Percentiles rank a stretch among this genome's conserved stretches.
These are phyloP conservation scores for Lolium rigidum DNA, from an alignment of 176 grass and related monocot genomes.

Conservation along the genomic window DNA sequence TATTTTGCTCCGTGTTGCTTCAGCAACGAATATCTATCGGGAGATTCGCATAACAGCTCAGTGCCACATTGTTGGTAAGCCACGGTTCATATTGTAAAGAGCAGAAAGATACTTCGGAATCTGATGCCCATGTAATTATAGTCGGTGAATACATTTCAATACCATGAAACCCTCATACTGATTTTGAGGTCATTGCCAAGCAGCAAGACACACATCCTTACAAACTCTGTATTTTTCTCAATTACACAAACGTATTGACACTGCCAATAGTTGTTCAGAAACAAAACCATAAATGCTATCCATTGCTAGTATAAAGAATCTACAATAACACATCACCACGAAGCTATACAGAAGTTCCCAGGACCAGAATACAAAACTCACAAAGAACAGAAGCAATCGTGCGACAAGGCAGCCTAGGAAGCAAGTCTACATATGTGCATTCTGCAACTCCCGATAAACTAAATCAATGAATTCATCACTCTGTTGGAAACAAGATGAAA, in stretches of 20 bases:
- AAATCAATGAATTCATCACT: conserved; percentile 77
- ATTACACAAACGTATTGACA: conserved; percentile 31
- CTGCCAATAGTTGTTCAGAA: conserved; percentile 13
- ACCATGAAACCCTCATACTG: no score
- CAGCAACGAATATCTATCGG: no score
- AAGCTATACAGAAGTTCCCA: conserved; percentile 51
- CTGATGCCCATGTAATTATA: no score
- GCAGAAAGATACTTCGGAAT: no score
- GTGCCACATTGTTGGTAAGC: no score
- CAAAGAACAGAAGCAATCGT: background rate
- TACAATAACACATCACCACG: conserved; percentile 35
- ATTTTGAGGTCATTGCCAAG: background rate
- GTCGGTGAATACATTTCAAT: no score
- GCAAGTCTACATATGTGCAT: conserved; percentile 54
- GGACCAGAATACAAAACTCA: conserved; percentile 44
- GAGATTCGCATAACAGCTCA: no score
- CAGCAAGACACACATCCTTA: conserved; percentile 3
- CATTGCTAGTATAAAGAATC: conserved; percentile 33
- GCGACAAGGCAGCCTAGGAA: background rate
- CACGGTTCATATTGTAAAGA: no score
- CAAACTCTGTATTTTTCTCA: conserved; percentile 11
- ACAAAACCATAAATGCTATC: conserved; percentile 23
- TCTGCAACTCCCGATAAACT: conserved; percentile 66
- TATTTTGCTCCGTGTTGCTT: no score
- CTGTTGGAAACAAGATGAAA: conserved; percentile 43